Evolutionary conservation across 805 yeast genomes (phyloP).

Genomic region (Hanseniaspora meyeri): DNA sequence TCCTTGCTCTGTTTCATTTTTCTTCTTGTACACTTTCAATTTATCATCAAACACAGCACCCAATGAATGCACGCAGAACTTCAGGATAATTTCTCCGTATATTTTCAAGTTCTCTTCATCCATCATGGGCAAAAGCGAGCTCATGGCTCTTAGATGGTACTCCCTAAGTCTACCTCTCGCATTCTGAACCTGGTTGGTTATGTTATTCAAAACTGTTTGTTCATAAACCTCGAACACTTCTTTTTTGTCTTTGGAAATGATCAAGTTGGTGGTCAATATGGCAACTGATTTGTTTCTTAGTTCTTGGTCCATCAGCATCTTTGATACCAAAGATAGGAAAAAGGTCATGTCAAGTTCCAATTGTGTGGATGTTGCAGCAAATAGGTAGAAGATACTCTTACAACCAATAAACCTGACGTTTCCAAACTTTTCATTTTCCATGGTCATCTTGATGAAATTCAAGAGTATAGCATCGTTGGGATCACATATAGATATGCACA

Average conservation of each 20-base stretch:
- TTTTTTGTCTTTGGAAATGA: neutral
- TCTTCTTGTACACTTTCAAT: neutral
- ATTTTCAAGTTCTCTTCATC: conserved; percentile 66
- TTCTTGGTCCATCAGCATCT: conserved; percentile 54
- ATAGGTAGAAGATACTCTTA: neutral
- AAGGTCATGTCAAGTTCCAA: conserved; percentile 31
- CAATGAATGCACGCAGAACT: conserved; percentile 27
- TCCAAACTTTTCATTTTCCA: neutral
- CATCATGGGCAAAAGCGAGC: conserved; percentile 75
- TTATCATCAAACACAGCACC: neutral
- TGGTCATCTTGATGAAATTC: neutral
- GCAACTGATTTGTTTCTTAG: conserved; percentile 54
- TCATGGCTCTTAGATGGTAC: conserved; percentile 64
- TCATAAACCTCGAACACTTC: conserved; percentile 42
- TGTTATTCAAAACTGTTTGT: conserved; percentile 45
- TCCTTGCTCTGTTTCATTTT: neutral
- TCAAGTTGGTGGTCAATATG: neutral
- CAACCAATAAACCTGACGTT: conserved; percentile 3
- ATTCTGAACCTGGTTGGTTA: conserved; percentile 66
- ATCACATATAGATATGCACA: conserved; percentile 2
- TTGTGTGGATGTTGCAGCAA: conserved; percentile 15
- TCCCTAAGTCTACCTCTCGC: conserved; percentile 72
- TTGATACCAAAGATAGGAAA: conserved; percentile 48
- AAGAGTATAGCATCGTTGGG: neutral
- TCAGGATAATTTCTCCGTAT: conserved; percentile 35